Conservation (phyloP, 2,329 filamentous ascomycete species). For the Raffaelea arxii region DNA sequence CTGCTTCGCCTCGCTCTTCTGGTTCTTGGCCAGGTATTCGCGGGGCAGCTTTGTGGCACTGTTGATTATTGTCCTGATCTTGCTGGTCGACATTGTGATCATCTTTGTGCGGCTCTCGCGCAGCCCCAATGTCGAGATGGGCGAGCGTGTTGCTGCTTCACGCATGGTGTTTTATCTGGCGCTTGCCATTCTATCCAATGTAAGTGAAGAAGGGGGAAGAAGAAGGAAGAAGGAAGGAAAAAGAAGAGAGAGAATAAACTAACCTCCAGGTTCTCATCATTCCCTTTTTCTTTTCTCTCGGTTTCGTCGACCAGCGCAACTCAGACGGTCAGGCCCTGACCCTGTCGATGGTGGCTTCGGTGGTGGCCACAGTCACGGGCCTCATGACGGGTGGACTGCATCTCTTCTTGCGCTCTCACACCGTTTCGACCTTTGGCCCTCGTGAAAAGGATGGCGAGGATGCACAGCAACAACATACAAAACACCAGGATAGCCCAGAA, state of each 20-base stretch:
- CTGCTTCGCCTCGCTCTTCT: conserved; percentile 60
- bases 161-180: conserved; percentile 60
- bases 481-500: conserved; percentile 21
- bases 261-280: conserved; percentile 42
- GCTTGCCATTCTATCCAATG: conserved; percentile 46
- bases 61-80: conserved; percentile 35
- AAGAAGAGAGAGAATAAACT: too few relatives aligned
- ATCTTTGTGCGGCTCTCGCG: conserved; percentile 49
- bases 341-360: conserved; percentile 53
- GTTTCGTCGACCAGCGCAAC: conserved; percentile 25
- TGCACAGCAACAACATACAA: conserved; percentile 32
- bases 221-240: too few relatives aligned
- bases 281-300: conserved; percentile 53
- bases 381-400: conserved; percentile 56
- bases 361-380: conserved; percentile 57
- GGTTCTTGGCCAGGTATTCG: conserved; percentile 55
- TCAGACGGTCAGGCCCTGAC: conserved; percentile 31
- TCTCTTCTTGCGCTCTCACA: conserved; percentile 56
- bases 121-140: conserved; percentile 42
- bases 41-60: conserved; percentile 45
- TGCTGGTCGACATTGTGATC: conserved; percentile 39
- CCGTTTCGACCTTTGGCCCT: conserved; percentile 42
- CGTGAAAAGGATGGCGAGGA: conserved; percentile 36
- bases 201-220: conserved; percentile 29
- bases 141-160: conserved; percentile 54